Percentiles rank a stretch among this genome's conserved stretches.
Conservation (phyloP, 176 grass and related monocot species). For the Coix lacrymajobi region DNA sequence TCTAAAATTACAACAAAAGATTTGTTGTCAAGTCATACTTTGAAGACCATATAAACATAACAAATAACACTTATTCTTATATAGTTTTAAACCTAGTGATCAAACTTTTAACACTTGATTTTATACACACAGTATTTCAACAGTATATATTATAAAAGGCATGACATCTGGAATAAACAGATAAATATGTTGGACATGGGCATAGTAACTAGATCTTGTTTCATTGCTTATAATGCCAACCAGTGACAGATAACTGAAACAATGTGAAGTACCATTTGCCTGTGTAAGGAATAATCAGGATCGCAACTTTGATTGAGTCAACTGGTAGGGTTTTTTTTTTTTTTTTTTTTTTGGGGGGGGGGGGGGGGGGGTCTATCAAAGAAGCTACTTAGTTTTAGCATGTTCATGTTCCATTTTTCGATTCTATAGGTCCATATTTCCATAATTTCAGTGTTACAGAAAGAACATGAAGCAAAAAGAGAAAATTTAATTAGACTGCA, state of each 20-base stretch:
- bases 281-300: neutral
- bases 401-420: neutral
- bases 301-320: neutral
- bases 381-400: slow-evolving; percentile 8
- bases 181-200: neutral
- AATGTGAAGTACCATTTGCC: neutral
- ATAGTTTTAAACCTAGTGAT: neutral
- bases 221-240: neutral
- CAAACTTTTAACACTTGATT: neutral
- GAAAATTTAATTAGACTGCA: neutral
- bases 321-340: neutral
- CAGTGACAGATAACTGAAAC: neutral
- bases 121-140: neutral
- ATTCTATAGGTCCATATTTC: neutral
- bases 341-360: neutral
- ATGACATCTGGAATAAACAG: neutral
- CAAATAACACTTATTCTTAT: neutral
- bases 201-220: neutral
- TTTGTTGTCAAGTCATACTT: neutral
- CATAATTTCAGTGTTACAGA: neutral
- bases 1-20: neutral
- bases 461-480: neutral
- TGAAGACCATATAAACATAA: neutral
- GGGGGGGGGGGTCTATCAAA: neutral
- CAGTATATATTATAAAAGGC: neutral